Evolutionary conservation across 1,284 basidiomycete genomes (phyloP).

Genomic region (Cystobasidium slooffiae): DNA sequence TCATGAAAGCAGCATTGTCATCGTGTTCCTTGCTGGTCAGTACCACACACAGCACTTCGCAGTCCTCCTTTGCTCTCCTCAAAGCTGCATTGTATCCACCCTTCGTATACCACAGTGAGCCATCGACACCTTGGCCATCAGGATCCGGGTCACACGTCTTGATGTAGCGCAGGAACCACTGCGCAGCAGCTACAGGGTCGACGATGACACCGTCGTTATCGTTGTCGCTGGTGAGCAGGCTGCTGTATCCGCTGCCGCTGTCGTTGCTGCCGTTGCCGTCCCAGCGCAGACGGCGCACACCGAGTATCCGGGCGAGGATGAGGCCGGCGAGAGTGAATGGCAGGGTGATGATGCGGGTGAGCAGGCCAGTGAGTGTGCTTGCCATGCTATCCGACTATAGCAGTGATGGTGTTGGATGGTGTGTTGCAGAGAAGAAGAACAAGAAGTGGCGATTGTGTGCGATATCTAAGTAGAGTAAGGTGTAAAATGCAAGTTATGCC

Average conservation of each 20-base stretch:
- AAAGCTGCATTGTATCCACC: constrained; percentile 83
- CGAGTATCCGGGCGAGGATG: constrained; percentile 21
- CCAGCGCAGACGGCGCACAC: constrained; percentile 15
- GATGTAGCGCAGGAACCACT: constrained; percentile 27
- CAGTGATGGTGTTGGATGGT: too few species aligned
- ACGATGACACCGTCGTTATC: constrained; percentile 13
- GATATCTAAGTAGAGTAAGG: too few species aligned
- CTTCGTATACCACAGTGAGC: constrained; percentile 73
- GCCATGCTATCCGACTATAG: neutral
- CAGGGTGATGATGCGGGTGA: constrained; percentile 32
- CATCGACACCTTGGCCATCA: constrained; percentile 57
- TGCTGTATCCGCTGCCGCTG: neutral
- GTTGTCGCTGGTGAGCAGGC: constrained; percentile 4
- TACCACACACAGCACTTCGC: constrained; percentile 76
- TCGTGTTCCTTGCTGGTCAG: constrained; percentile 91
- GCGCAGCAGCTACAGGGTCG: constrained; percentile 13
- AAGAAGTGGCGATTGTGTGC: neutral
- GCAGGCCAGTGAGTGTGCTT: constrained; percentile 10
- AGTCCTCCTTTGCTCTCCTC: constrained; percentile 69
- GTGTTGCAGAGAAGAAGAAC: too few species aligned
- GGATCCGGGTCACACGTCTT: constrained; percentile 33
- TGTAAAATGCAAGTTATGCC: too few species aligned
- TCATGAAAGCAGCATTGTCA: constrained; percentile 82
- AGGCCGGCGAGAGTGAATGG: constrained; percentile 29
- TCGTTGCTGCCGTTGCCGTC: neutral